phyloP scores from a whole-genome alignment of 345 rosid species.

The Eutrema japonicum region DNA sequence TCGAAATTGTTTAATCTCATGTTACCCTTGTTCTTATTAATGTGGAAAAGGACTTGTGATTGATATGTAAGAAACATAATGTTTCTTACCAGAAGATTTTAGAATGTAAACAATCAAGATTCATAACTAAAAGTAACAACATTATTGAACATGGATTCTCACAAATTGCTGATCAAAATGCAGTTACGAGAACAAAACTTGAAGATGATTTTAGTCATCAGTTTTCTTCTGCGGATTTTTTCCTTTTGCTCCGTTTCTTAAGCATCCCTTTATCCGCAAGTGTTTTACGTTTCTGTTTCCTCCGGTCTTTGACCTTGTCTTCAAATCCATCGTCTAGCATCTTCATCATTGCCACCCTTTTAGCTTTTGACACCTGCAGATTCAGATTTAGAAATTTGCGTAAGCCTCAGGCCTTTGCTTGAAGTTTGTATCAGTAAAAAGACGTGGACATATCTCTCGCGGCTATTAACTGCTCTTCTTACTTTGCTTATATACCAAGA shows the following conservation, averaged over 20 bases:
- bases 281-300: conserved; percentile 64
- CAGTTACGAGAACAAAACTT: conserved; percentile 29
- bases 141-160: conserved; percentile 20
- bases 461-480: background rate
- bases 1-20: conserved; percentile 12
- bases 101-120: conserved; percentile 12
- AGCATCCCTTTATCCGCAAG: conserved; percentile 66
- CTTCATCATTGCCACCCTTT: conserved; percentile 85
- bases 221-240: conserved; percentile 37
- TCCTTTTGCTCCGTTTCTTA: conserved; percentile 47
- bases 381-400: conserved; percentile 2
- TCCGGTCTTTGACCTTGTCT: conserved; percentile 75
- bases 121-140: conserved; percentile 9
- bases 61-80: background rate
- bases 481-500: conserved; percentile 13
- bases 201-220: conserved; percentile 40
- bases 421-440: background rate
- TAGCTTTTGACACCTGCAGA: conserved; percentile 84
- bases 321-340: conserved; percentile 89
- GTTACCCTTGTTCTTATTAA: background rate
- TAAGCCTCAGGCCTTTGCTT: conserved; percentile 14
- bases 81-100: background rate
- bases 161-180: conserved; percentile 20
- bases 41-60: conserved; percentile 3
- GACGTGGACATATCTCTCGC: background rate